Evolutionary conservation across 306 rosid genomes (phyloP), one percentile per base, ranked within the genome.

Genomic region (Prosopis cineraria): DNA sequence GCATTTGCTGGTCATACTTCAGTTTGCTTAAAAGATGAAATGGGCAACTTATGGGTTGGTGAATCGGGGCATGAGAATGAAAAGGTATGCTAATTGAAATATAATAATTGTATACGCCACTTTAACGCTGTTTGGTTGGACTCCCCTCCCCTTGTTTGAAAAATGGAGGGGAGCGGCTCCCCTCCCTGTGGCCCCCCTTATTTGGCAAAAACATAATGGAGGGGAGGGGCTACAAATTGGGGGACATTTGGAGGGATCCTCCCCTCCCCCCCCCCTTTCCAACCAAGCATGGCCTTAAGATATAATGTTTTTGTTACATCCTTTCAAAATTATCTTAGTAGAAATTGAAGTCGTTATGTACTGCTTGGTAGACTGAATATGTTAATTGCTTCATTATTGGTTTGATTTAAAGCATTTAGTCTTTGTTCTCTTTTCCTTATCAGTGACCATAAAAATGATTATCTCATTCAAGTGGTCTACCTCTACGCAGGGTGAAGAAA

Each of bases 41-140:
- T 72, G 88, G 98, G 98, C 24, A 89, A 87, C 79, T 89, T 95
- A 77, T 95, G 98, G 98, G 93, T 95, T 86, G 98, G 97, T 43
- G 98, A 95, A 91, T 95, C 98, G 30, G 98, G 98, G 70, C 96
- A 95, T 50, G 98, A 95, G 87, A 95, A 95, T 83, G 98, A 92
- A 79, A 87, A 92, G 97, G 98, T 95, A 85, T 77, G 31, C 64
- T 40, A 56, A 22, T 14, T 75, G 17, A 67, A 65, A 63, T 48
- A 69, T 68, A 69, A 81, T 65, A 65, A 8, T 70, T 56, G 39
- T 60, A 20, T 70, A 10, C 37, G 12, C 47, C 11, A n/a, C n/a
- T 66, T 12, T 31, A n/a, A n/a, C n/a, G n/a, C n/a, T n/a, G n/a
- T n/a, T n/a, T n/a, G n/a, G n/a, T n/a, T n/a, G n/a, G n/a, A n/a